phyloP scores from a whole-genome alignment of 208 protist species.

The Trypanosoma scelopori region DNA sequence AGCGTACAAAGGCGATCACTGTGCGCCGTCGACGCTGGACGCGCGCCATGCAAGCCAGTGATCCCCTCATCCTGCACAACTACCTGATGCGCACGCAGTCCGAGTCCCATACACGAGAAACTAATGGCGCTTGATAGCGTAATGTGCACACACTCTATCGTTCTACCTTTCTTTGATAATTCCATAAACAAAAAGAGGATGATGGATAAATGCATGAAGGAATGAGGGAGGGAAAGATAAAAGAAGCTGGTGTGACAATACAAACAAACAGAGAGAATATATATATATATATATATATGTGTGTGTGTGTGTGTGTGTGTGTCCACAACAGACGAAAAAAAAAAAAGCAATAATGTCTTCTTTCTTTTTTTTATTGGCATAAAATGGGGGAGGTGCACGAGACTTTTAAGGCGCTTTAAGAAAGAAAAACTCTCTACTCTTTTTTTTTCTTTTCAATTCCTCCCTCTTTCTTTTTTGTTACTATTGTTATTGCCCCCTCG shows the following conservation, averaged over 20 bases:
- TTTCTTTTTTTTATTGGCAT: too few species aligned
- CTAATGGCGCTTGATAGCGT: not conserved
- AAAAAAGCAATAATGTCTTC: too few species aligned
- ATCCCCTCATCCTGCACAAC: constrained; percentile 45
- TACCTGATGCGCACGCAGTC: constrained; percentile 21
- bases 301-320: too few species aligned
- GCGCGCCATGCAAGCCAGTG: constrained; percentile 57
- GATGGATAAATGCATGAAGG: not conserved
- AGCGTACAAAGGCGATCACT: constrained; percentile 13
- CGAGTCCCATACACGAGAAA: not conserved
- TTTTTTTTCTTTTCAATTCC: not conserved
- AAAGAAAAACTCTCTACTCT: too few species aligned
- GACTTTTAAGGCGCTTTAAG: too few species aligned
- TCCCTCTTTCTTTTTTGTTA: constrained; percentile 20
- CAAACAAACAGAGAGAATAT: too few species aligned
- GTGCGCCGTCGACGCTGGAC: constrained; percentile 52
- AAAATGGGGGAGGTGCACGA: too few species aligned
- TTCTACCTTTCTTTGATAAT: too few species aligned
- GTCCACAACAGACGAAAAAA: too few species aligned
- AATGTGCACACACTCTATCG: not conserved
- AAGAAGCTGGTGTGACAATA: too few species aligned
- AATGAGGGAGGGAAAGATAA: not conserved
- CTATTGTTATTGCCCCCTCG: constrained; percentile 22
- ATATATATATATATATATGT: too few species aligned
- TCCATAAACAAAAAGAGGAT: too few species aligned